Percentiles rank a stretch among this genome's conserved stretches.
Conservation (phyloP, 78 protist genomes). For the Dictyostelium purpureum region DNA sequence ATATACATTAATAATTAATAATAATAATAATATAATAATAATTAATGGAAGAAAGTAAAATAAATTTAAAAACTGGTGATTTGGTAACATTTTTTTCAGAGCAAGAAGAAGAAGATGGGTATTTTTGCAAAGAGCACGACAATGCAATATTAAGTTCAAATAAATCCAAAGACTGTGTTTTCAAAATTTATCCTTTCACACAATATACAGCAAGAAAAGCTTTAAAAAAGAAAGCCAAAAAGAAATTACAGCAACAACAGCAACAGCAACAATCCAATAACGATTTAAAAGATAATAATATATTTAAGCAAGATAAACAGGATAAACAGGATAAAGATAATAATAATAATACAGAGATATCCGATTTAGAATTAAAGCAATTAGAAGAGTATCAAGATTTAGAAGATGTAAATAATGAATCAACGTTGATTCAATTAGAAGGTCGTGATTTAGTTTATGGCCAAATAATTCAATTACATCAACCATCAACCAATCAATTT, state of each 20-base stretch:
- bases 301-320: background rate
- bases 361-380: slow-evolving; percentile 50
- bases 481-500: slow-evolving; percentile 53
- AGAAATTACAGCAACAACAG: slow-evolving; percentile 15
- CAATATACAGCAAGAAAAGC: slow-evolving; percentile 77
- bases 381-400: slow-evolving; percentile 69
- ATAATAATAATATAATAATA: background rate
- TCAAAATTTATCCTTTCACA: slow-evolving; percentile 67
- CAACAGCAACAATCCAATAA: background rate
- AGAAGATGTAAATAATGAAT: slow-evolving; percentile 60
- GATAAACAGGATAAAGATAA: background rate
- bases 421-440: slow-evolving; percentile 58
- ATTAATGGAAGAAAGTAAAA: slow-evolving; percentile 2
- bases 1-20: background rate
- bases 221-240: slow-evolving; percentile 48
- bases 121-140: slow-evolving; percentile 32
- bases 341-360: background rate
- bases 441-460: slow-evolving; percentile 71
- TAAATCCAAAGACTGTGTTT: slow-evolving; percentile 69
- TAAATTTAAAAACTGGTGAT: slow-evolving; percentile 58
- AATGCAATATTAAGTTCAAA: slow-evolving; percentile 9
- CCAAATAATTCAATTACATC: slow-evolving; percentile 57
- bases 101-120: slow-evolving; percentile 78
- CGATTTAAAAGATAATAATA: background rate
- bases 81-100: slow-evolving; percentile 67